A percentile compares a stretch with the other conserved stretches of the same genome.
Conservation (phyloP, 2,329 filamentous ascomycete genomes). For the Nigrograna mackinnonii region DNA sequence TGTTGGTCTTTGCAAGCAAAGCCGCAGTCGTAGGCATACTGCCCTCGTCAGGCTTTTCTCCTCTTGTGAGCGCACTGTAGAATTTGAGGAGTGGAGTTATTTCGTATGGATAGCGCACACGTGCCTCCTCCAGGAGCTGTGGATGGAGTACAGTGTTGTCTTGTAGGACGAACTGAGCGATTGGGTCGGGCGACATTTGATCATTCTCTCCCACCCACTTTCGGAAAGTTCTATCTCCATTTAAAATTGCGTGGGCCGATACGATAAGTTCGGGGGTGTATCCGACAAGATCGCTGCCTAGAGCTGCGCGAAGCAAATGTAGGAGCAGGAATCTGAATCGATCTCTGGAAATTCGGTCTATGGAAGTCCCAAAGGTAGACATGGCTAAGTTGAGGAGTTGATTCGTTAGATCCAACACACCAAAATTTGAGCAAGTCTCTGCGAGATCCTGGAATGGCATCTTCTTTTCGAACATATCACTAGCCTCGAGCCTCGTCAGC, state of each 20-base stretch:
- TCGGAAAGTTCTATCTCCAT: constrained; percentile 49
- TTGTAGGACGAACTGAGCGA: constrained; percentile 58
- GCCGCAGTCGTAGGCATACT: constrained; percentile 58
- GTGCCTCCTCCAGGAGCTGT: constrained; percentile 67
- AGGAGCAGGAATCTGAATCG: constrained; percentile 68
- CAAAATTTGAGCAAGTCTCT: constrained; percentile 22
- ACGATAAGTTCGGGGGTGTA: constrained; percentile 75
- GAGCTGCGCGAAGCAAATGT: constrained; percentile 70
- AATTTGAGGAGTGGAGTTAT: constrained; percentile 76
- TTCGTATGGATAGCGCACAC: constrained; percentile 84
- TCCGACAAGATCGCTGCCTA: constrained; percentile 61
- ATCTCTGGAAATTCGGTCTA: constrained; percentile 60
- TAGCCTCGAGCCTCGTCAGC: constrained; percentile 22
- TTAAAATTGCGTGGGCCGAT: constrained; percentile 67
- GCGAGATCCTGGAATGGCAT: constrained; percentile 29
- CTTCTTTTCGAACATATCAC: constrained; percentile 29
- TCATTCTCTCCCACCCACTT: constrained; percentile 28
- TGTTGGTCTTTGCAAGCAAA: constrained; percentile 67
- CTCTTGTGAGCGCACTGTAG: constrained; percentile 65
- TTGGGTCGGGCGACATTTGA: constrained; percentile 27
- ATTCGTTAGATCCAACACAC: constrained; percentile 27
- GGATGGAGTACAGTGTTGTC: constrained; percentile 60
- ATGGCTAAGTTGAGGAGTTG: constrained; percentile 27
- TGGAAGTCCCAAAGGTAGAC: constrained; percentile 50
- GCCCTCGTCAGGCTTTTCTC: constrained; percentile 48